Base-by-base conservation (phyloP, 352 stramenopile species). In the Phytopythium helicoides region DNA sequence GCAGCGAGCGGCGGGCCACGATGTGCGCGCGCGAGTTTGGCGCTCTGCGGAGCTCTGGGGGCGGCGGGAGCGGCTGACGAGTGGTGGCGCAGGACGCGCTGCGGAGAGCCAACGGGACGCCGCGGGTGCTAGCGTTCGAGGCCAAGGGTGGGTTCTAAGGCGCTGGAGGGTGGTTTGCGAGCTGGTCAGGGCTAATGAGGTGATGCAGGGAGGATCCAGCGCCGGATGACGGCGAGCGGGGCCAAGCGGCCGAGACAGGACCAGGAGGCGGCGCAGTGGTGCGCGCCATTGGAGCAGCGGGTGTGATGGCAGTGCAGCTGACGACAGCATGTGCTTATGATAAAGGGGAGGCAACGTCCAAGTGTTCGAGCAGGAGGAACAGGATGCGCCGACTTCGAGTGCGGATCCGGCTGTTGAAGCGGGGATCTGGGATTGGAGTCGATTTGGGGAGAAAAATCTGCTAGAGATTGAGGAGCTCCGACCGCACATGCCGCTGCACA, bases 391-490 rank as follows among this genome's bases (percentile, higher is more conserved):
- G 0, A 10, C 33, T 3, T 36, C 36, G 28, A 47, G 23, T n/a
- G 39, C 46, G 1, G 40, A 52, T 2, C 54, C 51, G 31, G 56
- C 25, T 5, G 52, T 33, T 3, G 36, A 73, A 28, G 46, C 62
- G 16, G 70, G 61, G 18, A 50, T 88, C 25, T 92, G 81, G 81
- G 77, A 67, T 54, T 90, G 81, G 81, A 19, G 62, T n/a, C 46
- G 54, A 21, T 83, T 75, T 23, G 48, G 52, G 6, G 75, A 82
- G 40, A 63, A 57, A 15, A 87, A 88, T 45, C 61, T 92, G 33
- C 62, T 92, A 37, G 79, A 92, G 37, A 71, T 94, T 25, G 58
- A 71, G 47, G 79, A 92, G 26, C 92, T 94, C 34, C 84, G 81
- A n/a, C 55, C 71, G 34, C 62, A 90, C 39, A 81, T 92, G 71